These are phyloP conservation scores for Mucor ambiguus DNA, from an alignment of 371 early-diverging fungal genomes.

Conservation along the genomic window DNA sequence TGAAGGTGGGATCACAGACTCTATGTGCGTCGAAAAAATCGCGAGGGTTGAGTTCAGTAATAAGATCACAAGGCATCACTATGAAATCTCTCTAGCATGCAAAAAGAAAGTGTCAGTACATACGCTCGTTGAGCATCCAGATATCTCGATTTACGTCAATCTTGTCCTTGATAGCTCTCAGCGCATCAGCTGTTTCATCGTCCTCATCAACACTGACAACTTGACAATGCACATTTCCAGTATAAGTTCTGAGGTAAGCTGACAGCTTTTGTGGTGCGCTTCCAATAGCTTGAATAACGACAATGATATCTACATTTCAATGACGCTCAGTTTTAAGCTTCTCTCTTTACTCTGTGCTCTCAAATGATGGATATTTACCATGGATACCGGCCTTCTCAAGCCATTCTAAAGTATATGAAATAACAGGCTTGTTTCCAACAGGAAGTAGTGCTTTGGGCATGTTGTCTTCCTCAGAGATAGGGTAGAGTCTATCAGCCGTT, in stretches of 20 bases:
- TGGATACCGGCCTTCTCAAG: slow-evolving; percentile 84
- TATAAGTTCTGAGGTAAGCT: slow-evolving; percentile 76
- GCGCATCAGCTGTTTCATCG: slow-evolving; percentile 84
- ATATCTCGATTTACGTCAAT: slow-evolving; percentile 62
- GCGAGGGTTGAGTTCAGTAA: slow-evolving; percentile 82
- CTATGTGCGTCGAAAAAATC: slow-evolving; percentile 84
- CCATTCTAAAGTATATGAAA: slow-evolving; percentile 92
- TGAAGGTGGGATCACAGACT: slow-evolving; percentile 73
- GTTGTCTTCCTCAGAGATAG: slow-evolving; percentile 80
- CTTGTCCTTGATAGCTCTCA: slow-evolving; percentile 76
- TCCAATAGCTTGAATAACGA: slow-evolving; percentile 61
- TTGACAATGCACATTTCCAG: slow-evolving; percentile 60
- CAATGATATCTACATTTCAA: slow-evolving; percentile 69
- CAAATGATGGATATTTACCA: slow-evolving; percentile 52
- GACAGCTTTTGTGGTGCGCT: slow-evolving; percentile 57
- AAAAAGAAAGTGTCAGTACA: neutral
- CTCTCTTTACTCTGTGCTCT: neutral
- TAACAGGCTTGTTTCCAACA: slow-evolving; percentile 91
- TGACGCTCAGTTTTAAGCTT: neutral
- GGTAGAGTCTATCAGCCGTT: slow-evolving; percentile 62
- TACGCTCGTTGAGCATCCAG: neutral
- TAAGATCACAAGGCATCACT: slow-evolving; percentile 87
- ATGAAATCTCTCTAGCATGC: slow-evolving; percentile 79
- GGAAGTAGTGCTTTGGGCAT: slow-evolving; percentile 92
- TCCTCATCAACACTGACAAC: slow-evolving; percentile 74